Evolutionary conservation across 805 yeast species (phyloP), one percentile per base, ranked within the genome.

Genomic region (Candida golubevii): DNA sequence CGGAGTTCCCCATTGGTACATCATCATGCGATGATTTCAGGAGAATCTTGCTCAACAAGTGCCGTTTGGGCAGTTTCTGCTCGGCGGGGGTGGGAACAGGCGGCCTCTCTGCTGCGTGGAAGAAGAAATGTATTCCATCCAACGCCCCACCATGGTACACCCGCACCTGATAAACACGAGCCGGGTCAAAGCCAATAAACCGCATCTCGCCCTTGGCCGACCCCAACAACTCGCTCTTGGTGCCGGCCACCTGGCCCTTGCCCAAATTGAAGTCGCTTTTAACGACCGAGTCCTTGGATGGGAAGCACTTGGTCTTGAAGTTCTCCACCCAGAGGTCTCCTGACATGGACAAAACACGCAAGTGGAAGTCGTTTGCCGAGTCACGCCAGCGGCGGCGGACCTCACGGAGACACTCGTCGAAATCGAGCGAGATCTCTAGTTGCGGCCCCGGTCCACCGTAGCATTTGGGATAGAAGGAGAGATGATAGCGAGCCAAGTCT

Each of bases 101-200:
- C 35, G 35, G 33, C 14, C 26, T 26, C 3, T 36, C 45, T 11
- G 41, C 23, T 0, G 34, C 27, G 10, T 34, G 35, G 41, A 36
- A 56, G 49, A 67, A 69, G 52, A 89, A 73, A 45, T 80, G 79
- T 12, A 91, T 55, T 6, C 98, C 98, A 63, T 90, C 96, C 15
- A 93, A 63, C 0, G 95, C 95, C 18, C 66, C 60, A 2, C 96
- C 97, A 52, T 82, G 79, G 51, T 79, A 83, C 0, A 89, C 75
- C 45, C 88, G 73, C 1, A 89, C 75, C 39, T 70, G 71, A n/a
- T 58, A 61, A 2, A 85, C 67, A 7, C 57, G 54, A 11, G 50
- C 49, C 12, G 74, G 61, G 51, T 71, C 67, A 47, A 72, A 66
- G 4, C 51, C 53, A 11, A 47, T 39, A 26, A 29, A 43, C n/a